phyloP scores from a whole-genome alignment of 2,329 filamentous ascomycete genomes.

The Thelonectria olida region DNA sequence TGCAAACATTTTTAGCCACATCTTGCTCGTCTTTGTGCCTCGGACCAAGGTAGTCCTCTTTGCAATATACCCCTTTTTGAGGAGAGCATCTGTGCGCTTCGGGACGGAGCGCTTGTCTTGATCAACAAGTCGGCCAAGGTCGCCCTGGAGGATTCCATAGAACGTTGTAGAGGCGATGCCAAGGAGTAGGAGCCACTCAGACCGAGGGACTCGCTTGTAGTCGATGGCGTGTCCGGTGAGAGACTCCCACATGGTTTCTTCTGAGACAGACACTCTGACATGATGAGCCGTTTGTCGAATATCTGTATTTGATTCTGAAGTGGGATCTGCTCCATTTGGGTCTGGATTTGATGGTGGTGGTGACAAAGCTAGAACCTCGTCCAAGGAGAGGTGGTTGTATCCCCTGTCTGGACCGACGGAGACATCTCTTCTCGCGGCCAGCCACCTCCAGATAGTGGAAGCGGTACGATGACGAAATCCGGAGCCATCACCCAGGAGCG shows the following conservation, averaged over 20 bases:
- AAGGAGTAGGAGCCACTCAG: slow-evolving; percentile 67
- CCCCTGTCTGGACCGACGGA: slow-evolving; percentile 45
- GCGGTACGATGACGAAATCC: slow-evolving; percentile 39
- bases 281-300: background rate
- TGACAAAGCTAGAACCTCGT: slow-evolving; percentile 40
- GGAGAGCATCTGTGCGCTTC: slow-evolving; percentile 66
- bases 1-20: slow-evolving; percentile 67
- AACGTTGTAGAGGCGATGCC: slow-evolving; percentile 64
- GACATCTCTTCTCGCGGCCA: slow-evolving; percentile 46
- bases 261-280: slow-evolving; percentile 57
- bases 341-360: background rate
- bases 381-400: slow-evolving; percentile 51
- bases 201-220: slow-evolving; percentile 64
- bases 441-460: slow-evolving; percentile 49
- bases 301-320: background rate
- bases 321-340: slow-evolving; percentile 12
- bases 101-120: slow-evolving; percentile 73
- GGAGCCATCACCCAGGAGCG: slow-evolving; percentile 17
- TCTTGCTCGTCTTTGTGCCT: slow-evolving; percentile 69
- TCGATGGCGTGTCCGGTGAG: slow-evolving; percentile 68
- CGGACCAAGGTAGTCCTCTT: slow-evolving; percentile 68
- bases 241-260: slow-evolving; percentile 67
- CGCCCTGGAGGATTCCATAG: slow-evolving; percentile 68
- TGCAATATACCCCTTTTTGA: slow-evolving; percentile 68
- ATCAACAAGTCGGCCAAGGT: slow-evolving; percentile 64